phyloP scores from a whole-genome alignment of 176 grass and related monocot species.

The Echinochloa phyllopogon region DNA sequence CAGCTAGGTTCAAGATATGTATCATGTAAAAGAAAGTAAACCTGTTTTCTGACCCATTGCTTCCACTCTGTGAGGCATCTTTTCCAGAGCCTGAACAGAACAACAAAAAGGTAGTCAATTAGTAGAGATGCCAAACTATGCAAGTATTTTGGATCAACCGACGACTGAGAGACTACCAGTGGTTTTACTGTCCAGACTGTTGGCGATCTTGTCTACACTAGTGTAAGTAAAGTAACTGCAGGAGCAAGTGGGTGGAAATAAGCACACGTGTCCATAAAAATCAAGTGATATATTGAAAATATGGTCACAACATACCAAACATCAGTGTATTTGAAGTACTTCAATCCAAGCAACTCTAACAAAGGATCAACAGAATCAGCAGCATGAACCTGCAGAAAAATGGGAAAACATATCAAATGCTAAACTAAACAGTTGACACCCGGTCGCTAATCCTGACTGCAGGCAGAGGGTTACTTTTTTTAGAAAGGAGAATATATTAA shows the following conservation, averaged over 20 bases:
- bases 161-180: constrained; percentile 40
- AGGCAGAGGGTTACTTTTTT: background rate
- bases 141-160: constrained; percentile 6
- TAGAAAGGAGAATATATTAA: too few relatives aligned
- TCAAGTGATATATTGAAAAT: background rate
- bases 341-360: constrained; percentile 71
- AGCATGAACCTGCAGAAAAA: constrained; percentile 61
- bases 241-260: constrained; percentile 12
- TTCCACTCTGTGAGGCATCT: constrained; percentile 31
- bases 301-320: constrained; percentile 62
- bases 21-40: constrained; percentile 29
- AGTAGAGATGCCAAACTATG: background rate
- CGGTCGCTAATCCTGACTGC: background rate
- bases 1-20: background rate
- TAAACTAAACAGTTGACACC: background rate
- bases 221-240: constrained; percentile 91
- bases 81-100: constrained; percentile 53
- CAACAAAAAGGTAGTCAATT: constrained; percentile 28
- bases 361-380: constrained; percentile 56
- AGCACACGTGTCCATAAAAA: constrained; percentile 24
- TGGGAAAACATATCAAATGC: constrained; percentile 5
- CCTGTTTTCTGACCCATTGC: constrained; percentile 49
- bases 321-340: constrained; percentile 81
- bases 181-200: constrained; percentile 53
- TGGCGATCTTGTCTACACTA: constrained; percentile 82